Percentiles rank a stretch among this genome's conserved stretches.
Evolutionary conservation across 202 grass and related monocot species (phyloP).

Genomic region (Setaria viridis): DNA sequence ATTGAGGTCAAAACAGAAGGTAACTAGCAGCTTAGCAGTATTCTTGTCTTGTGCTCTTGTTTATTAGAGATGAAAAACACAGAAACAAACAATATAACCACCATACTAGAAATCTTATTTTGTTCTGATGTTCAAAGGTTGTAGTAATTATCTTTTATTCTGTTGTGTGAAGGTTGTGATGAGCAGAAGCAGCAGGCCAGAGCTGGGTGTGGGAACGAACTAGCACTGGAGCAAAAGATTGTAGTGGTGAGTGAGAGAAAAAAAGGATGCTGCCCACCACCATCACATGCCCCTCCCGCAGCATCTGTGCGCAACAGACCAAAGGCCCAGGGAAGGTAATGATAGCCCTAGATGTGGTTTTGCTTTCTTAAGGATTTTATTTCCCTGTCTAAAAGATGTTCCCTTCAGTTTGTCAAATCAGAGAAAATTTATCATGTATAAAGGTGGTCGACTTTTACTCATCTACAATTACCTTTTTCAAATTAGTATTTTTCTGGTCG

Average conservation of each 20-base stretch:
- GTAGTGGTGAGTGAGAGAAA: conserved; percentile 42
- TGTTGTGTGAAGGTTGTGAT: conserved; percentile 56
- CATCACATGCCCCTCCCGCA: conserved; percentile 42
- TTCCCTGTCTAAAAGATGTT: not conserved
- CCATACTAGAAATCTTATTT: conserved; percentile 5
- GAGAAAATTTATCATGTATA: not conserved
- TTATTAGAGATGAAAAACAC: conserved; percentile 21
- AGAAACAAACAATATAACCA: conserved; percentile 39
- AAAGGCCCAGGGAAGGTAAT: conserved; percentile 58
- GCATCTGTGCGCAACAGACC: conserved; percentile 41
- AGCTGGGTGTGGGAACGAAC: conserved; percentile 53
- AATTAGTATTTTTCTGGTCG: not conserved
- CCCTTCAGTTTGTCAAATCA: conserved; percentile 37
- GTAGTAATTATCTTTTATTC: conserved; percentile 30
- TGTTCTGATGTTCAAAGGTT: conserved; percentile 46
- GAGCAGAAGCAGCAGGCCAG: conserved; percentile 51
- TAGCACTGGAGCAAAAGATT: conserved; percentile 46
- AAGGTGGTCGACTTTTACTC: conserved; percentile 27
- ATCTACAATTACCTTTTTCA: not conserved
- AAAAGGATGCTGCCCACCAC: conserved; percentile 59
- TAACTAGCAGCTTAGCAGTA: conserved; percentile 49
- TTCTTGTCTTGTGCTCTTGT: conserved; percentile 37
- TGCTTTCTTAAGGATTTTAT: not conserved
- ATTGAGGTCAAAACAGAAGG: conserved; percentile 71
- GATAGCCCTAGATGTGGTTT: conserved; percentile 22